A percentile compares a stretch with the other conserved stretches of the same genome.
Evolutionary conservation across 2,329 filamentous ascomycete genomes (phyloP).

Genomic region (Escovopsis sp.): DNA sequence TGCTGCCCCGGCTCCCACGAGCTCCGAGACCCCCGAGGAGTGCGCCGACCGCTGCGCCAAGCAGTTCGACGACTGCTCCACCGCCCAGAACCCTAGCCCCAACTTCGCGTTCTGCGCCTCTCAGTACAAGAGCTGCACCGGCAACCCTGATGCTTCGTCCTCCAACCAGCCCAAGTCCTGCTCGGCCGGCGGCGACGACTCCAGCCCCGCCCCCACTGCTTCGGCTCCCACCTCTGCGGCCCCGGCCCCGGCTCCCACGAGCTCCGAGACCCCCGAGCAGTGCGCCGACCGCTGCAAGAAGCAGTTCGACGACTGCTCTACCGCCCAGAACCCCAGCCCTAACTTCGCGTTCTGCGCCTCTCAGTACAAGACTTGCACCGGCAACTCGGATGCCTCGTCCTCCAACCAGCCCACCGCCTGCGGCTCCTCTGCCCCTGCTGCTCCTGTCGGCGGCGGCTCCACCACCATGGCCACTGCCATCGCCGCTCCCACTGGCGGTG

Average conservation of each 20-base stretch:
- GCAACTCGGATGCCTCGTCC: not conserved
- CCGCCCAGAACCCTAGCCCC: constrained; percentile 14
- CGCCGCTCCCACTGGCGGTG: constrained; percentile 2
- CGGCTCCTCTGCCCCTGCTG: not conserved
- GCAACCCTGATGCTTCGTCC: not conserved
- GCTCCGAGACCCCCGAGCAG: no score
- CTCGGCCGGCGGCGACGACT: not conserved
- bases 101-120: constrained; percentile 3
- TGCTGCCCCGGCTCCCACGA: constrained; percentile 1
- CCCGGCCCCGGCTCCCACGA: not conserved
- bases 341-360: no score
- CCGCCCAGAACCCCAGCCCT: no score
- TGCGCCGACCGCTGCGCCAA: constrained; percentile 6
- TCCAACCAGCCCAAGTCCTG: not conserved
- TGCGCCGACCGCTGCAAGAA: no score
- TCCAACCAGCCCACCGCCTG: not conserved
- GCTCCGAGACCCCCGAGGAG: not conserved
- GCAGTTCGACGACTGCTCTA: no score
- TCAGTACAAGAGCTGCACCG: not conserved
- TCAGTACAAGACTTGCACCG: no score
- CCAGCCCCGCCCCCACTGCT: not conserved
- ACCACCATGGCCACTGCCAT: constrained; percentile 1
- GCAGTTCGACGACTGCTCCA: constrained; percentile 10
- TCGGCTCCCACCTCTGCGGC: not conserved
- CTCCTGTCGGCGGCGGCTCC: not conserved